Percentiles rank a stretch among this genome's conserved stretches.
These are phyloP conservation scores for Talaromyces albobiverticillius DNA, from an alignment of 2,329 filamentous ascomycete genomes.

Conservation along the genomic window DNA sequence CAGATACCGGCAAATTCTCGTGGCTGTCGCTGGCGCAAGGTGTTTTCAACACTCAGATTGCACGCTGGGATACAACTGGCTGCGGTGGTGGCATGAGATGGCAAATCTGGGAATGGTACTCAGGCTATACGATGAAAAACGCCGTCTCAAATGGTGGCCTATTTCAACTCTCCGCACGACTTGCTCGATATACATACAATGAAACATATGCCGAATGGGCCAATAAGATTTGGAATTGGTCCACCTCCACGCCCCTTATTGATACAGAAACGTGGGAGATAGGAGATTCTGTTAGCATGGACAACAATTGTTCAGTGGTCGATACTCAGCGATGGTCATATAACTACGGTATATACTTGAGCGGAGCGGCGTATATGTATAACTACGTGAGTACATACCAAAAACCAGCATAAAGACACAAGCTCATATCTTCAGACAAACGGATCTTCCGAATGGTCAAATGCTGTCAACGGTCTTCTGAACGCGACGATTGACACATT, in stretches of 20 bases:
- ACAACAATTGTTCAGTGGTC: conserved; percentile 57
- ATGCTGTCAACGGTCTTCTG: conserved; percentile 5
- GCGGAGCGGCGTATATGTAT: conserved; percentile 66
- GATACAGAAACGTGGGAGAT: conserved; percentile 14
- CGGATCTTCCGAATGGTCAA: conserved; percentile 15
- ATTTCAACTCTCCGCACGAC: conserved; percentile 76
- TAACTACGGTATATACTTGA: conserved; percentile 59
- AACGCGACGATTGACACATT: conserved; percentile 5
- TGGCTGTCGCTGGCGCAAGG: conserved; percentile 62
- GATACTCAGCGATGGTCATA: conserved; percentile 65
- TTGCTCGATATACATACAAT: conserved; percentile 65
- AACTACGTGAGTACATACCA: conserved; percentile 49
- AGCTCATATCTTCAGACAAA: conserved; percentile 22
- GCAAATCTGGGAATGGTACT: conserved; percentile 77
- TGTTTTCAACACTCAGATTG: conserved; percentile 68
- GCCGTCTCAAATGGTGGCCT: conserved; percentile 75
- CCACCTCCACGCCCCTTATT: conserved; percentile 32
- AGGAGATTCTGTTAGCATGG: conserved; percentile 43
- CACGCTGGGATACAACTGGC: conserved; percentile 65
- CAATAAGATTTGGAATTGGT: conserved; percentile 62
- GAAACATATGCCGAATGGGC: conserved; percentile 63
- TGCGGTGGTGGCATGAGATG: conserved; percentile 74
- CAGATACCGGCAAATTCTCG: conserved; percentile 18
- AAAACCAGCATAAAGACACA: no score
- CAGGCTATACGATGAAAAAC: conserved; percentile 81